A percentile compares a stretch with the other conserved stretches of the same genome.
These are phyloP conservation scores for Mytilinidion resinicola DNA, from an alignment of 495 filamentous ascomycete genomes.

Conservation along the genomic window DNA sequence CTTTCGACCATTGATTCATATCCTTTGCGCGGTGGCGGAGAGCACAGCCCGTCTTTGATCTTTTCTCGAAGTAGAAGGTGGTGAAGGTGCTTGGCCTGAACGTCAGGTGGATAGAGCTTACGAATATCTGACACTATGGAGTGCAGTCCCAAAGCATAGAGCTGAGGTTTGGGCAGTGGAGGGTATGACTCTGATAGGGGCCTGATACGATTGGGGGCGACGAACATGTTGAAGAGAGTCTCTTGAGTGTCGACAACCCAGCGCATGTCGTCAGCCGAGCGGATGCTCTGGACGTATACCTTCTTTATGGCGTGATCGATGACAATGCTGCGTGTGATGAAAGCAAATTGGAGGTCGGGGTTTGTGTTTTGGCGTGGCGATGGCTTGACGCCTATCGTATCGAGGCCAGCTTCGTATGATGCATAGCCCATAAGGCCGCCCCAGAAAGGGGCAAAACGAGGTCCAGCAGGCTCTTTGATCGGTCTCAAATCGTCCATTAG, in stretches of 20 bases:
- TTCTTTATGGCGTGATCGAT: conserved; percentile 61
- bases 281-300: conserved; percentile 61
- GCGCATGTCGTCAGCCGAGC: conserved; percentile 30
- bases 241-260: background rate
- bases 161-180: too few species aligned
- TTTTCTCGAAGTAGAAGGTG: too few species aligned
- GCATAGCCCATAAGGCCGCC: conserved; percentile 88
- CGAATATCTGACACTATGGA: too few species aligned
- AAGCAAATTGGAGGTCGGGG: conserved; percentile 70
- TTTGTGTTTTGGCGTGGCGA: conserved; percentile 25
- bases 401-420: conserved; percentile 79
- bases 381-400: conserved; percentile 48
- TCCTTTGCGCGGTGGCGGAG: conserved; percentile 31
- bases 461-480: conserved; percentile 4
- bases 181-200: too few species aligned
- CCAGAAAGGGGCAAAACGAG: conserved; percentile 58
- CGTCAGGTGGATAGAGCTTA: too few species aligned
- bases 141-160: too few species aligned
- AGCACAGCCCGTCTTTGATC: too few species aligned
- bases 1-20: conserved; percentile 61
- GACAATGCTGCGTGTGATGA: conserved; percentile 73
- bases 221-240: too few species aligned
- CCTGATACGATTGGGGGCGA: too few species aligned
- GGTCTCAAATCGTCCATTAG: conserved; percentile 31
- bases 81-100: too few species aligned